Percentiles rank a stretch among this genome's conserved stretches.
phyloP scores from a whole-genome alignment of 2,329 filamentous ascomycete genomes.

The Cytospora piceicola region DNA sequence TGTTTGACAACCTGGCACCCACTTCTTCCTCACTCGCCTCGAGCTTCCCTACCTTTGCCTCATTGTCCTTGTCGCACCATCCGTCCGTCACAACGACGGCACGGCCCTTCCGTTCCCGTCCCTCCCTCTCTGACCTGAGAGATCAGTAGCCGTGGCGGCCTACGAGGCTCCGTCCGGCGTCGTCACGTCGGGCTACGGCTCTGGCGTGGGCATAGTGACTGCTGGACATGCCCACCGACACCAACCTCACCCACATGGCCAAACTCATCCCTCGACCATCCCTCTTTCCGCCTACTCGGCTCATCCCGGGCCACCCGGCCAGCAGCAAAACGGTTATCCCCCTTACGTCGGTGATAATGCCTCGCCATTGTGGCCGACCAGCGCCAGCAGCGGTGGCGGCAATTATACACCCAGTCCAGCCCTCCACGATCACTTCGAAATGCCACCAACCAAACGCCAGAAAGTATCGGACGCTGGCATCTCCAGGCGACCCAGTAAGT shows the following conservation, averaged over 20 bases:
- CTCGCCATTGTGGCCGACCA: conserved; percentile 20
- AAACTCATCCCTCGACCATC: conserved; percentile 7
- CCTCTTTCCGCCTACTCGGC: background rate
- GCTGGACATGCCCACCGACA: conserved; percentile 19
- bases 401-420: conserved; percentile 26
- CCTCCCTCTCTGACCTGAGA: conserved; percentile 35
- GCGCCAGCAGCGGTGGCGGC: conserved; percentile 19
- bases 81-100: conserved; percentile 15
- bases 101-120: conserved; percentile 18
- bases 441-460: conserved; percentile 28
- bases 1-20: conserved; percentile 4
- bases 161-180: conserved; percentile 37
- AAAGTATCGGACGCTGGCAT: conserved; percentile 21
- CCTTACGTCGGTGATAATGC: conserved; percentile 23
- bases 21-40: background rate
- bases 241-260: conserved; percentile 11
- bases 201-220: conserved; percentile 28
- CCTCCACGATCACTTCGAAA: conserved; percentile 25
- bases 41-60: background rate
- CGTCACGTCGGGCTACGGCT: conserved; percentile 29
- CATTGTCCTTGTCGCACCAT: conserved; percentile 9
- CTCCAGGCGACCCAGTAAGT: conserved; percentile 8
- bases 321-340: background rate
- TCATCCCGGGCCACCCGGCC: conserved; percentile 12
- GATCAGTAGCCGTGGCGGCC: conserved; percentile 42